Percentiles rank a stretch among this genome's conserved stretches.
phyloP scores from a whole-genome alignment of 2,329 filamentous ascomycete genomes.

The Stemphylium vesicarium region DNA sequence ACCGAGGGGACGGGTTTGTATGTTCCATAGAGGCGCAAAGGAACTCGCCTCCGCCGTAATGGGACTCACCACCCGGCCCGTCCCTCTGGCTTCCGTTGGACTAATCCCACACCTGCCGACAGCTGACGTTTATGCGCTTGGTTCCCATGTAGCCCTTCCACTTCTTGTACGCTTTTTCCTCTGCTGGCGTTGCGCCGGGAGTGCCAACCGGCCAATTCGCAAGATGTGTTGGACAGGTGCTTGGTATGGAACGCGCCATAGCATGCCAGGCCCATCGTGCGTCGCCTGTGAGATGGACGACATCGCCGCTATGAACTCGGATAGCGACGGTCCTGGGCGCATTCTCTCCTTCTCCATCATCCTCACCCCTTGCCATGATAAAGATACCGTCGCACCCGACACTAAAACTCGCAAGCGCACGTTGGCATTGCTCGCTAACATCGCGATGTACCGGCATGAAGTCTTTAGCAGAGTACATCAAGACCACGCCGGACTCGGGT shows the following conservation, averaged over 20 bases:
- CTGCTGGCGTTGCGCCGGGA: constrained; percentile 36
- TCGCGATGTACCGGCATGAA: constrained; percentile 93
- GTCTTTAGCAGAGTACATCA: constrained; percentile 89
- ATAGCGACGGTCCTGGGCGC: constrained; percentile 43
- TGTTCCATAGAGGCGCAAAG: background rate
- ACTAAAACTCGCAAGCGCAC: constrained; percentile 83
- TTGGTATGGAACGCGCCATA: constrained; percentile 82
- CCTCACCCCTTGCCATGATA: constrained; percentile 65
- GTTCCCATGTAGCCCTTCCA: constrained; percentile 50
- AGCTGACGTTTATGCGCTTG: constrained; percentile 50
- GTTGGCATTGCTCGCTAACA: constrained; percentile 85
- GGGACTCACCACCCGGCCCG: constrained; percentile 8
- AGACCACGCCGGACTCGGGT: constrained; percentile 90
- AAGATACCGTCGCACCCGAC: constrained; percentile 92
- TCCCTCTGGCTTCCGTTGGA: constrained; percentile 6
- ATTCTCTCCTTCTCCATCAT: constrained; percentile 38
- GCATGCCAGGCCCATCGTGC: constrained; percentile 94
- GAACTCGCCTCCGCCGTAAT: constrained; percentile 7
- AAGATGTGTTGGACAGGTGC: constrained; percentile 78
- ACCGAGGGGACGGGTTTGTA: background rate
- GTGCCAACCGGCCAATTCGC: constrained; percentile 71
- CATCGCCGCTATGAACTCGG: constrained; percentile 79
- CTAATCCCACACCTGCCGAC: constrained; percentile 51
- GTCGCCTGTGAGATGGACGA: constrained; percentile 82
- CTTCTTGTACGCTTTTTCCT: constrained; percentile 46